Base-by-base conservation (phyloP, 805 yeast genomes). In the Candida incommunis region DNA sequence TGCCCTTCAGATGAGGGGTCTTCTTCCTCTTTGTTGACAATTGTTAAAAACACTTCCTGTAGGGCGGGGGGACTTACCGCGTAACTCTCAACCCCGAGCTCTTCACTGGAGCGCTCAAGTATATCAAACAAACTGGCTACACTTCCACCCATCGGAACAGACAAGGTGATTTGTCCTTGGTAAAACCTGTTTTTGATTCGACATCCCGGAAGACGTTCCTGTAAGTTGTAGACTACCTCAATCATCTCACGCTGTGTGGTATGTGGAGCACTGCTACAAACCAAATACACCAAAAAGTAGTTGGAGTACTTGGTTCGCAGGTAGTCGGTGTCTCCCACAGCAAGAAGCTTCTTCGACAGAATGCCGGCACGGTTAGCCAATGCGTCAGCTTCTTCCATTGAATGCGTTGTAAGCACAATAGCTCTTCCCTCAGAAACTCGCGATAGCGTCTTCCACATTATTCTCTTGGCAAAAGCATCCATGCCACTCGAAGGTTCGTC, bases 321-420 rank as follows among this genome's bases (percentile, higher is more conserved):
- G 11, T 53, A 46, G 18, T 53, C 54, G 5, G 57, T 52, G 1
- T 59, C 47, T 2, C 66, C 66, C 23, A 61, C 55, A 4, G 66
- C 65, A 41, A 61, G 51, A 42, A 62, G 40, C 40, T 50, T 45
- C 44, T 50, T 48, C 16, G 65, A 58, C 41, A 62, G 43, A 41
- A 62, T 58, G 16, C 64, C 66, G 1, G 65, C 65, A 15, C 66
- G 50, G 21, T 56, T 45, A 23, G 62, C 59, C 25, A 62, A 46
- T 3, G 65, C 63, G 47, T 62, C 66, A 1, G 66, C 66, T 41
- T 62, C 66, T 45, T 62, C 66, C 66, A 62, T 62, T 11, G 65
- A 61, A 45, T 62, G 66, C 15, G 66, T 62, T 7, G 66, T 62
- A 29, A 62, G 46, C 3, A 62, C 58, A 43, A 62, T 61, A 23